phyloP scores from a whole-genome alignment of 768 basidiomycete species.

The Calvatia gigantea region DNA sequence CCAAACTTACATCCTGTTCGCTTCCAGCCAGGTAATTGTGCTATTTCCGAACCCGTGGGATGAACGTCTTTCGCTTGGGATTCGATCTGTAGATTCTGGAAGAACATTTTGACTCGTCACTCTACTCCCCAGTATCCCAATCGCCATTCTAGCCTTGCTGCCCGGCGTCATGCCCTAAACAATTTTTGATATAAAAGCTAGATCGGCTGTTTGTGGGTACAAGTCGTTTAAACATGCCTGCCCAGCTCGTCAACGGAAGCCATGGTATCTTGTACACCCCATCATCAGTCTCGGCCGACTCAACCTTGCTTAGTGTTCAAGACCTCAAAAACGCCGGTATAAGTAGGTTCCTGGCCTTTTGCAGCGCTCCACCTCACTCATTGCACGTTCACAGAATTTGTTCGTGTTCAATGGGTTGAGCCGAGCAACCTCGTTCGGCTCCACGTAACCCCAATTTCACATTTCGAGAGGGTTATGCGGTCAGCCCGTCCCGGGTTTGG shows the following conservation, averaged over 20 bases:
- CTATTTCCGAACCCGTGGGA: no score
- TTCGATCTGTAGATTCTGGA: no score
- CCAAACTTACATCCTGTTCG: no score
- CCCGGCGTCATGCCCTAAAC: no score
- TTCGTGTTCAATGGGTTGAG: constrained; percentile 70
- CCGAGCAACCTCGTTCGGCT: constrained; percentile 53
- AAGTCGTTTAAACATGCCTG: no score
- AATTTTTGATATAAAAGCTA: no score
- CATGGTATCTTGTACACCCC: constrained; percentile 7
- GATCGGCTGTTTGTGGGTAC: no score
- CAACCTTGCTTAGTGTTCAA: not conserved
- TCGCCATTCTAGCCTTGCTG: no score
- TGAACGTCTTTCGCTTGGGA: no score
- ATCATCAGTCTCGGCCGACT: not conserved
- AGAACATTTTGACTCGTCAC: no score
- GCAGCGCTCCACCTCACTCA: not conserved
- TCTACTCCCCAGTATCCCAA: no score
- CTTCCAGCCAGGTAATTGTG: no score
- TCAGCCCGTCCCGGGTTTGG: constrained; percentile 51
- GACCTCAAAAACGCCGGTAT: constrained; percentile 1
- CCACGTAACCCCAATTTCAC: constrained; percentile 52
- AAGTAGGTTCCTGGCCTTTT: not conserved
- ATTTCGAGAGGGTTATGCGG: constrained; percentile 51
- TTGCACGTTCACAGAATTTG: constrained; percentile 56
- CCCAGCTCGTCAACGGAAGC: not conserved